Conservation (phyloP, 495 filamentous ascomycete genomes). For the Neurospora hispaniola region DNA sequence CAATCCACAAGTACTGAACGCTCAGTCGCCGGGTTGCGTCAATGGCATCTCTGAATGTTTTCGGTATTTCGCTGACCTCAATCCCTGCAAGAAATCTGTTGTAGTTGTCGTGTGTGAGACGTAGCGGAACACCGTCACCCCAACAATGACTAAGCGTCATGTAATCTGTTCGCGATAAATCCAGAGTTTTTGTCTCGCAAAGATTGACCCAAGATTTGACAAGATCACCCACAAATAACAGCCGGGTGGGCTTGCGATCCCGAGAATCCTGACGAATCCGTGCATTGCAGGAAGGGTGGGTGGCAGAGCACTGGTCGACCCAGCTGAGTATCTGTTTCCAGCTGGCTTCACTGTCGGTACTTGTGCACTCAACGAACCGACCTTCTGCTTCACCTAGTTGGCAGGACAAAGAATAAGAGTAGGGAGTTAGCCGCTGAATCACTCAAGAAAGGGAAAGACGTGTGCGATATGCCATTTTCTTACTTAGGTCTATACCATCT, state of each 20-base stretch:
- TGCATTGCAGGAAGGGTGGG: not conserved
- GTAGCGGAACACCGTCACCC: not conserved
- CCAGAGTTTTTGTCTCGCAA: not conserved
- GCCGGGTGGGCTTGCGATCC: not conserved
- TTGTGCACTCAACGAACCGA: not conserved
- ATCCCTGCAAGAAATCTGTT: not conserved
- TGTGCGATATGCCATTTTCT: not conserved
- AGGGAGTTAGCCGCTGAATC: not conserved
- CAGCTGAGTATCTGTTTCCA: not conserved
- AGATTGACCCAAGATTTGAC: not conserved
- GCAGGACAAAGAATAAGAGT: not conserved
- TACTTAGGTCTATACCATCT: not conserved
- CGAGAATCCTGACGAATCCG: not conserved
- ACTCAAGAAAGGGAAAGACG: not conserved
- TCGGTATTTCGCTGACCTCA: not conserved
- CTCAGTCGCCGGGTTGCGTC: conserved; percentile 2
- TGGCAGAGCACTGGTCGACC: not conserved
- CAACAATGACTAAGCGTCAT: not conserved
- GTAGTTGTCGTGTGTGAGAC: not conserved
- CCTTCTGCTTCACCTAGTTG: not conserved
- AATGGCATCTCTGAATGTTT: conserved; percentile 8
- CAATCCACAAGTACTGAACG: conserved; percentile 27
- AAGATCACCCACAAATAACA: not conserved
- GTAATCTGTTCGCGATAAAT: not conserved
- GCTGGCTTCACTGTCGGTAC: not conserved